These are phyloP conservation scores for Kwoniella heveanensis DNA, from an alignment of 768 basidiomycete genomes.

Conservation along the genomic window DNA sequence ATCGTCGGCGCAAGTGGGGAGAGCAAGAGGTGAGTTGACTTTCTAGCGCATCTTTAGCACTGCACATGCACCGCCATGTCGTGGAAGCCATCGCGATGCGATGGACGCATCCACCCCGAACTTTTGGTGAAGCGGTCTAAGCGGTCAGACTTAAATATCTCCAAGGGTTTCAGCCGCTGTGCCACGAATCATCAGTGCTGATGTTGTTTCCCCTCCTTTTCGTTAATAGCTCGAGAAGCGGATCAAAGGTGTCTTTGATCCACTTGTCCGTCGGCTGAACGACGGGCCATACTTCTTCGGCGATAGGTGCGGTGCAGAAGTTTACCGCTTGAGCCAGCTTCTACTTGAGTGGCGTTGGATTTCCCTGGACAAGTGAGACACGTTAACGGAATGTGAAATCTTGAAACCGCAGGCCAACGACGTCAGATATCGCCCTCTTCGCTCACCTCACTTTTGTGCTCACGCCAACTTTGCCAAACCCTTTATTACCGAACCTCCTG, in stretches of 20 bases:
- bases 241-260: conserved; percentile 36
- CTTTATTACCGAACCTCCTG: conserved; percentile 31
- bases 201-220: background rate
- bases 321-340: no score
- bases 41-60: no score
- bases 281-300: conserved; percentile 36
- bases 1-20: conserved; percentile 31
- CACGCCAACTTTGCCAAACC: conserved; percentile 35
- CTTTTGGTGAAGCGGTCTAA: no score
- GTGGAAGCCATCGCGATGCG: no score
- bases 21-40: conserved; percentile 39
- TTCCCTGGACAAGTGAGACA: no score
- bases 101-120: no score
- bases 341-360: no score
- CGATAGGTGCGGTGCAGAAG: conserved; percentile 33
- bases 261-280: conserved; percentile 30
- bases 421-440: conserved; percentile 34
- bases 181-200: background rate
- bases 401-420: conserved; percentile 38
- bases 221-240: conserved; percentile 23
- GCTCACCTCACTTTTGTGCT: conserved; percentile 39
- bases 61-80: no score
- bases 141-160: no score
- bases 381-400: no score
- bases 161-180: no score